phyloP scores from a whole-genome alignment of 2,329 filamentous ascomycete genomes.

The Talaromyces sp. region DNA sequence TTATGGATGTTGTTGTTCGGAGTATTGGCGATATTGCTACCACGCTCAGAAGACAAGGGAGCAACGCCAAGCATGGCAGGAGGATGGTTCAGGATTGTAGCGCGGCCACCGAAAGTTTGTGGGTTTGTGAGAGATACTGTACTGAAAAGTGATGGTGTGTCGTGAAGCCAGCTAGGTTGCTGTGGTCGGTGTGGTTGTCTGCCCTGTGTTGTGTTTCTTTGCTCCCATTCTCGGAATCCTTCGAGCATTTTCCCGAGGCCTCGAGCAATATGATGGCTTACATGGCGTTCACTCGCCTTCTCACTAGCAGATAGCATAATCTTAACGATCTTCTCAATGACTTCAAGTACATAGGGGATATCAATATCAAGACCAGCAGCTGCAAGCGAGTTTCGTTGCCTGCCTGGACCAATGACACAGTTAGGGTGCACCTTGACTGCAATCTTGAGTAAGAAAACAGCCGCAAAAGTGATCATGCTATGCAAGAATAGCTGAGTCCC shows the following conservation, averaged over 20 bases:
- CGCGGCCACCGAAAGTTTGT: conserved; percentile 35
- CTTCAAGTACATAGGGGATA: conserved; percentile 33
- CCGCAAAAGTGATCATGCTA: conserved; percentile 48
- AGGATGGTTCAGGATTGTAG: conserved; percentile 31
- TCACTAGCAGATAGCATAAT: conserved; percentile 40
- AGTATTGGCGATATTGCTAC: conserved; percentile 15
- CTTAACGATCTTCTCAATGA: conserved; percentile 35
- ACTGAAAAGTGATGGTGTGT: conserved; percentile 34
- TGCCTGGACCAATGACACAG: conserved; percentile 32
- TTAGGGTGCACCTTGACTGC: conserved; percentile 39
- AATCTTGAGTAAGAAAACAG: conserved; percentile 46
- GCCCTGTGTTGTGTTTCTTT: conserved; percentile 23
- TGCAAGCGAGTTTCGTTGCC: conserved; percentile 39
- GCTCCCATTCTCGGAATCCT: conserved; percentile 41
- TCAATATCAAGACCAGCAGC: conserved; percentile 36
- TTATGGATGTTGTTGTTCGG: neutral
- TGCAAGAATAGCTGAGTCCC: conserved; percentile 47
- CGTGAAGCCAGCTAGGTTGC: conserved; percentile 25
- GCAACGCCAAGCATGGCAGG: conserved; percentile 37
- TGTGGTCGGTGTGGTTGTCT: conserved; percentile 23
- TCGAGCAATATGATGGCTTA: conserved; percentile 40
- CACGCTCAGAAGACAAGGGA: conserved; percentile 38
- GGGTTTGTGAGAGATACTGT: conserved; percentile 36
- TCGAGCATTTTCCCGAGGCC: conserved; percentile 40
- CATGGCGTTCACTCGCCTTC: conserved; percentile 39